Evolutionary conservation across 176 grass and related monocot species (phyloP), one percentile per base, ranked within the genome.

Genomic region (Cocos nucifera): DNA sequence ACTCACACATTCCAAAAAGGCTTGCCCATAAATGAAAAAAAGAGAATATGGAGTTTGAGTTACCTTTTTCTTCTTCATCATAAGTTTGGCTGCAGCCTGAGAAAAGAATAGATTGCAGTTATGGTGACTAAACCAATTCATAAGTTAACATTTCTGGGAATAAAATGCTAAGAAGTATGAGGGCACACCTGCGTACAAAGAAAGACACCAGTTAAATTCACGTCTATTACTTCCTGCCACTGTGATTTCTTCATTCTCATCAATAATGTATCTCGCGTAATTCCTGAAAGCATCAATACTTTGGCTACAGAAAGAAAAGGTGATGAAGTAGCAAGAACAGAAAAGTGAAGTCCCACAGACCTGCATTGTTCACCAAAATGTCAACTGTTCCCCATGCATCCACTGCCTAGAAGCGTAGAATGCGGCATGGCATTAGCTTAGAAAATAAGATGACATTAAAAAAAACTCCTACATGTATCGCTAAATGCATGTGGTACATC

Each of bases 241-340:
- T 98, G 93, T 29, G 81, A 75, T 92, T 86, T 92, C 74, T 98
- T 98, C 93, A 98, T 98, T 76, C 93, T 80, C 88, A 98, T 98
- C 68, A 98, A 81, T 65, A 98, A 75, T 55, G 88, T 89, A 48
- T 98, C 93, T 32, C 93, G 65, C 54, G 93, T 98, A 76, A 92
- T 98, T 67, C 93, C 93, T 98, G 64, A 24, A 73, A 69, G 58
- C 67, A 68, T 8, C 52, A 88, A 35, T 50, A 59, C 19, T 17
- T 60, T 49, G 53, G 49, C 17, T 67, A 20, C 15, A 3, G 48
- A 71, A 63, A 71, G 30, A 62, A 50, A 51, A 54, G 32, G 22
- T 50, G 22, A 26, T 49, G 20, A 53, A 62, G 50, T 22, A 27
- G 44, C 62, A 65, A 56, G 50, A 55, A 73, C 51, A 10, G 15